Evolutionary conservation across 139 green algal species (phyloP).

Genomic region (Chlorella vulgaris): DNA sequence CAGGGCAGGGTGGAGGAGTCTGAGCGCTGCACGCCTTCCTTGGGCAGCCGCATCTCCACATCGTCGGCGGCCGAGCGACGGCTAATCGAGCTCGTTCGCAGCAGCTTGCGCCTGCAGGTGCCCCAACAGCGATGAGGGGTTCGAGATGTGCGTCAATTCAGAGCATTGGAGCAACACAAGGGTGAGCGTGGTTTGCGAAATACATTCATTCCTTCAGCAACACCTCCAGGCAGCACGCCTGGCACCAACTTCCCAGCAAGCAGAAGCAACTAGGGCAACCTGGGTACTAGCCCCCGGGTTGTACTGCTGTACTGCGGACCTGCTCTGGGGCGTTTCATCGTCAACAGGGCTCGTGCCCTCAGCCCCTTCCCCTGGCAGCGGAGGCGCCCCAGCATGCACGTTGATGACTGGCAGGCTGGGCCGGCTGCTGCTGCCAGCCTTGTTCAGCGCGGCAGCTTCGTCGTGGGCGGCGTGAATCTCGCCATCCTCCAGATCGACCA

Average conservation of each 20-base stretch:
- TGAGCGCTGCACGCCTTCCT: background rate
- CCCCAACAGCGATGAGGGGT: background rate
- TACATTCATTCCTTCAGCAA: too few species aligned
- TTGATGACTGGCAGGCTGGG: background rate
- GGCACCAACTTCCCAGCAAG: too few species aligned
- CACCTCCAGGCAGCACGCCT: too few species aligned
- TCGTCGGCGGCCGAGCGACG: constrained; percentile 9
- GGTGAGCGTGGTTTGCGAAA: too few species aligned
- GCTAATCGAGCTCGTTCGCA: constrained; percentile 2
- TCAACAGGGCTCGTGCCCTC: background rate
- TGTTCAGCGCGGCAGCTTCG: background rate
- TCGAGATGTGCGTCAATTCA: too few species aligned
- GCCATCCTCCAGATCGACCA: background rate
- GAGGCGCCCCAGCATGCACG: background rate
- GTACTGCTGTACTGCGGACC: background rate
- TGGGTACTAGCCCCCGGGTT: too few species aligned
- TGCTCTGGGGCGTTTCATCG: background rate
- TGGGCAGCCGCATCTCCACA: background rate
- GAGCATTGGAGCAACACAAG: too few species aligned
- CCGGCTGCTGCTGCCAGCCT: background rate
- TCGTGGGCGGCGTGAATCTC: background rate
- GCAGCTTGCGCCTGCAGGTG: background rate
- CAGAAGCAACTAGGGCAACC: too few species aligned
- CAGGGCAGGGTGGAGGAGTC: constrained; percentile 4
- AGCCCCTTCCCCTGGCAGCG: background rate